phyloP scores from a whole-genome alignment of 2,329 filamentous ascomycete species.

The Chaetoscypha palmicola region DNA sequence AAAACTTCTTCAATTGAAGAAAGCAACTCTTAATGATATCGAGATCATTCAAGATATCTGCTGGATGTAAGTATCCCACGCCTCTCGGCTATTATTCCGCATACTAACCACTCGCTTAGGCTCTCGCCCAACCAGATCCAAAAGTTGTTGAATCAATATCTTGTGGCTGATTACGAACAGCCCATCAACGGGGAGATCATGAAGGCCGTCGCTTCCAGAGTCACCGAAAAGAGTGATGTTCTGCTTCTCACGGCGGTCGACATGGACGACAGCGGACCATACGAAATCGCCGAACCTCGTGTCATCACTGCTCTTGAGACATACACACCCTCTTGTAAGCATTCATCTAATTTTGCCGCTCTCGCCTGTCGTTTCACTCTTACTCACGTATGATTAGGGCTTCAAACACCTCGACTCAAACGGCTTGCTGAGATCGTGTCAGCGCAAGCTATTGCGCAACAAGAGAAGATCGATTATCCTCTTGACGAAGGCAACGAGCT shows the following conservation, averaged over 20 bases:
- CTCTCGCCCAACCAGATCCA: constrained; percentile 98
- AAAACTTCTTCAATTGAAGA: constrained; percentile 96
- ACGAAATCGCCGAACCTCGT: constrained; percentile 95
- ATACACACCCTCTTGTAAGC: constrained; percentile 93
- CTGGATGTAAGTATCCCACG: constrained; percentile 79
- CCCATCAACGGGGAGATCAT: constrained; percentile 99
- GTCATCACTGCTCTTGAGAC: constrained; percentile 95
- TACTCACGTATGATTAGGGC: constrained; percentile 51
- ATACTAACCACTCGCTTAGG: constrained; percentile 41
- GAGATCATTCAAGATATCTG: constrained; percentile 99
- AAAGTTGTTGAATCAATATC: constrained; percentile 96
- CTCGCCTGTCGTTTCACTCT: constrained; percentile 2
- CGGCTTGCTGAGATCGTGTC: constrained; percentile 97
- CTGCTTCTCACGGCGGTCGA: constrained; percentile 89
- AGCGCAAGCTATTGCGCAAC: constrained; percentile 90
- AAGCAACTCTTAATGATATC: constrained; percentile 96
- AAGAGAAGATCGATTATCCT: constrained; percentile 68
- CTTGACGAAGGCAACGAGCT: constrained; percentile 43
- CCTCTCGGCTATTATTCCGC: background rate
- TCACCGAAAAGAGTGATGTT: constrained; percentile 97
- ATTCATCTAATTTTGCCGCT: too few species aligned
- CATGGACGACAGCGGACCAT: constrained; percentile 97
- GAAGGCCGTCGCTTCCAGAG: constrained; percentile 95
- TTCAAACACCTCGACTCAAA: constrained; percentile 92
- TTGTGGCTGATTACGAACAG: constrained; percentile 98